Evolutionary conservation across 306 rosid genomes (phyloP).

Genomic region (Potentilla sterilis): DNA sequence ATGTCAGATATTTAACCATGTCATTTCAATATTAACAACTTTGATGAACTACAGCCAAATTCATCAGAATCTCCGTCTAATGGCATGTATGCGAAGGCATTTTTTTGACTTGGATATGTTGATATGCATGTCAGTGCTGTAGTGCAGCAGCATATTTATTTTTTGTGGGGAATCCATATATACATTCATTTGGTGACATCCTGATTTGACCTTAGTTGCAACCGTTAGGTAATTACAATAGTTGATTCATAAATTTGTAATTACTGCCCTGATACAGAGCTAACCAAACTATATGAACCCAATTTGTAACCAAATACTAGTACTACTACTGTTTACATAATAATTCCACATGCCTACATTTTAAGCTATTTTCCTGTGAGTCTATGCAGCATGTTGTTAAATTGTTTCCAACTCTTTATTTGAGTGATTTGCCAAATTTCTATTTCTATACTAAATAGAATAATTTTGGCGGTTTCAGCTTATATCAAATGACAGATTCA

Average conservation of each 20-base stretch:
- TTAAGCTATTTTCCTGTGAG: neutral
- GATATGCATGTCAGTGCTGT: conserved; percentile 8
- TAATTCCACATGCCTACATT: neutral
- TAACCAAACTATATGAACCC: neutral
- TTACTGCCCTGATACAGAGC: neutral
- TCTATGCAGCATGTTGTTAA: neutral
- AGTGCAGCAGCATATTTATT: neutral
- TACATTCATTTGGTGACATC: neutral
- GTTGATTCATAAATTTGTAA: neutral
- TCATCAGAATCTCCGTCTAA: too few relatives aligned
- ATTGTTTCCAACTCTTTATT: too few relatives aligned
- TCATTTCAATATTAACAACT: neutral
- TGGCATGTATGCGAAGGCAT: neutral
- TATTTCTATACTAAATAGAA: too few relatives aligned
- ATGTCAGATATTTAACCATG: neutral
- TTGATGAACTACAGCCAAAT: neutral
- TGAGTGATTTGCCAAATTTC: too few relatives aligned
- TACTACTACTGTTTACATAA: neutral
- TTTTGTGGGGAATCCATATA: too few relatives aligned
- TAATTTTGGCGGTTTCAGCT: neutral
- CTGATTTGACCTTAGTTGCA: neutral
- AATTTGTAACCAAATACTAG: neutral
- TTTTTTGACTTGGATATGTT: too few relatives aligned
- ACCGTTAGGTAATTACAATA: neutral
- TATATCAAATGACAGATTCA: conserved; percentile 44